Evolutionary conservation across 352 stramenopile genomes (phyloP), one percentile per base, ranked within the genome.

Genomic region (Phytophthora ramorum): DNA sequence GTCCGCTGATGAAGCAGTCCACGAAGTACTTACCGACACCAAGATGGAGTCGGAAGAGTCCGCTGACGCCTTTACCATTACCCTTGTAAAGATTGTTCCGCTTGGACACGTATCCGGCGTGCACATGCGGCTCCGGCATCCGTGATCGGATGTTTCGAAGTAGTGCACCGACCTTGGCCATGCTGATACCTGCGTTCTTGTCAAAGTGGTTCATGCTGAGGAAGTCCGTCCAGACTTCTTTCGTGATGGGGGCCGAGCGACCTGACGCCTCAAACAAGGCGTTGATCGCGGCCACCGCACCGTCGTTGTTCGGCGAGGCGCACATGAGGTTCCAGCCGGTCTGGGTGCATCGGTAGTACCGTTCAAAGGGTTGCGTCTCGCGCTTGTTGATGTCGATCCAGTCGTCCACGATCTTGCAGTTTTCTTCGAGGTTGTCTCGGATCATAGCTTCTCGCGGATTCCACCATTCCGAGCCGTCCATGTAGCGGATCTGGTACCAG

Each of bases 401-500:
- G 22, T 41, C 26, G 26, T 52, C 46, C 0, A 40, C 46, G 14
- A 40, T 40, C 24, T 40, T 52, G 46, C 46, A 52, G 26, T 52
- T 52, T 14, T 52, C 46, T 38, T 40, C 26, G 2, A 52, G 26
- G 7, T 14, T 14, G n/a, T 52, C 26, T 13, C 8, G 13, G 16
- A 41, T 16, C 6, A 52, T 9, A 12, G 46, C 46, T 24, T 52
- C 46, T 16, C 46, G 46, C 0, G 46, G 46, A 16, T 52, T 52
- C 26, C 46, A 52, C 13, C 13, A 20, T n/a, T 52, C 46, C 16
- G 46, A 52, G 1, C 46, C 46, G 7, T 52, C 46, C 46, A 40
- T 40, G 26, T 40, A 52, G 46, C 46, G 26, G 12, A 51, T 19
- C 13, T 51, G 20, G 22, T 51, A 51, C 44, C 44, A 51, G 20